phyloP scores from a whole-genome alignment of 306 rosid genomes.

The Cyclanthera cordifolia region DNA sequence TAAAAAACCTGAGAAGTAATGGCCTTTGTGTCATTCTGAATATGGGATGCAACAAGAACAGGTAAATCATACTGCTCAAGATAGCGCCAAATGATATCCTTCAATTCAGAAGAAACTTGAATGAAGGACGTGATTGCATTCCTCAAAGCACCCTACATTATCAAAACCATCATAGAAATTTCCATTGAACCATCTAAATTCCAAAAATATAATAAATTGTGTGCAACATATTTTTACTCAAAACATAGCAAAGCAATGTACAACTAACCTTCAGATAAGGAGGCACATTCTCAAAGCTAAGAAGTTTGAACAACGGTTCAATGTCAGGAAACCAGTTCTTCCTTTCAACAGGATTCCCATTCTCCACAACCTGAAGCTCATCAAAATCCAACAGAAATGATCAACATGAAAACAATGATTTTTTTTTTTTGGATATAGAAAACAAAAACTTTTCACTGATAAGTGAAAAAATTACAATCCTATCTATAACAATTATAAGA shows the following conservation, averaged over 20 bases:
- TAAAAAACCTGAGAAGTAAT: conserved; percentile 57
- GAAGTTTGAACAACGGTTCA: conserved; percentile 94
- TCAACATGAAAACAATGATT: background rate
- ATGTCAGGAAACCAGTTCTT: conserved; percentile 91
- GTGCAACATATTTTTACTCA: conserved; percentile 3
- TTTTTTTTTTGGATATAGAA: no score
- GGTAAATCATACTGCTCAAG: conserved; percentile 97
- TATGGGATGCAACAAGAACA: conserved; percentile 72
- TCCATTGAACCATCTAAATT: conserved; percentile 17
- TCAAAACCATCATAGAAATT: conserved; percentile 16
- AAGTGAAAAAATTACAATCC: no score
- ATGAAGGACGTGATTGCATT: conserved; percentile 72
- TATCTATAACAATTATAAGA: no score
- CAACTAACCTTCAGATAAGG: conserved; percentile 77
- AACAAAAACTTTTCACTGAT: no score
- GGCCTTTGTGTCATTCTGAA: conserved; percentile 47
- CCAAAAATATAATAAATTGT: conserved; percentile 17
- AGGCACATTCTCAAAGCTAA: conserved; percentile 89
- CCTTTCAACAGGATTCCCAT: conserved; percentile 75
- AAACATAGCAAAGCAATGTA: conserved; percentile 16
- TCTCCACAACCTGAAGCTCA: conserved; percentile 64
- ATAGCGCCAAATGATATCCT: conserved; percentile 79
- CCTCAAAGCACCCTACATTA: conserved; percentile 73
- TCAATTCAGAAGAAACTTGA: conserved; percentile 55
- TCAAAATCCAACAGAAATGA: conserved; percentile 15